Evolutionary conservation across 257 asterid genomes (phyloP), one percentile per base, ranked within the genome.

Genomic region (Avicennia marina): DNA sequence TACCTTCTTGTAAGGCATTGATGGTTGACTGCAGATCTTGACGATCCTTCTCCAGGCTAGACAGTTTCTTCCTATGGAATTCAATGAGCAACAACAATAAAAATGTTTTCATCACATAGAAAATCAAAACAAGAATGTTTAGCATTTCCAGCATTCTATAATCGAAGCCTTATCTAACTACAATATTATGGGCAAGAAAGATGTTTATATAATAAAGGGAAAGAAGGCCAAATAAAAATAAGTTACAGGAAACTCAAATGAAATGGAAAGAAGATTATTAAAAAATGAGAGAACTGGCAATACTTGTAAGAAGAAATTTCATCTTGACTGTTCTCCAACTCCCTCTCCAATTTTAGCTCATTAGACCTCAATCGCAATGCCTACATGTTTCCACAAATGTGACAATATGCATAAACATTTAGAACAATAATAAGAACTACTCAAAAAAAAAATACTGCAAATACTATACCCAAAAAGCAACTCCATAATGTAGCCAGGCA

Each of bases 1-100:
- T 67, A 89, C 99, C 99, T 86, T 93, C 97, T 81, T 81, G 89
- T 69, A 93, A 77, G 67, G 97, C 96, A 71, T 81, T 76, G 54
- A 93, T 76, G 20, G 97, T 93, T 54, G 96, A 81, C 48, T 66
- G 90, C 72, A 89, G 81, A 82, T 89, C 96, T 80, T 78, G 94
- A 53, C 91, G 89, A 49, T 93, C 99, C 72, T 74, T 93, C 73
- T 93, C 97, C 53, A 93, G 80, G 74, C 82, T 82, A n/a, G 86
- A 76, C 67, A 89, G 67, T 77, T 70, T 86, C 75, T 82, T 89
- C 77, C 99, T 93, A 79, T 63, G 62, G 29, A 36, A 36, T 36
- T 36, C 10, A 36, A 5, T 4, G 10, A 4, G 2, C 12, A 36
- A 7, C 10, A 36, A 11, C 6, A 5, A 5, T 4, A 5, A 3